Base-by-base conservation (phyloP, 140 eudicot genomes). In the Cichorium intybus region DNA sequence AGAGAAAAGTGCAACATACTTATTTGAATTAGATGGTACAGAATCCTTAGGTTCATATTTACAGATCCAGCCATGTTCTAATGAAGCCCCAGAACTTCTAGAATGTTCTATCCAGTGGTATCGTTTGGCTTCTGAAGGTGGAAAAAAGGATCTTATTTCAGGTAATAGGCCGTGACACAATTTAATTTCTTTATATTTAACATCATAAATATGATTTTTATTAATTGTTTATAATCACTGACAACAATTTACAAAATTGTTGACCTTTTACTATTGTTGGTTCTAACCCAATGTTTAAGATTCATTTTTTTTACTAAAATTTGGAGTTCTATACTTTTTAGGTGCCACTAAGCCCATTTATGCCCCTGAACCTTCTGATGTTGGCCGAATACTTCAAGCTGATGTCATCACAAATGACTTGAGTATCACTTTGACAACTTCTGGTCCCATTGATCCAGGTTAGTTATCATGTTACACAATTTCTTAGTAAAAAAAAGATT, bases 381-480 rank as follows among this genome's bases (percentile, higher is more conserved):
- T 87, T 70, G 96, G 96, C 23, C 74, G 86, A 73, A 54, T 85
- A 37, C 80, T 91, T 75, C 77, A 79, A 73, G 96, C 84, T 53
- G 96, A 82, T 24, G 57, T 91, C 23, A 51, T 59, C 14, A 55
- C 62, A 26, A 79, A 79, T 26, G 78, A 46, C 53, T 73, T 62
- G 37, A 72, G 49, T 62, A 49, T 81, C 50, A 73, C 82, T 11
- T 66, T 87, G 68, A 68, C 89, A 31, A 91, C 96, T 63, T 76
- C 96, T 59, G 96, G 85, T 50, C 88, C 98, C 60, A 81, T 91
- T 51, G 98, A 91, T 82, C 98, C 98, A n/a, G 95, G 98, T 91
- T 70, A 73, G 62, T 60, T n/a, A n/a, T n/a, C n/a, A n/a, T n/a
- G n/a, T n/a, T n/a, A n/a, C n/a, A n/a, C n/a, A n/a, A 24, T 56